phyloP scores from a whole-genome alignment of 176 grass and related monocot genomes.

The Thinopyrum elongatum region DNA sequence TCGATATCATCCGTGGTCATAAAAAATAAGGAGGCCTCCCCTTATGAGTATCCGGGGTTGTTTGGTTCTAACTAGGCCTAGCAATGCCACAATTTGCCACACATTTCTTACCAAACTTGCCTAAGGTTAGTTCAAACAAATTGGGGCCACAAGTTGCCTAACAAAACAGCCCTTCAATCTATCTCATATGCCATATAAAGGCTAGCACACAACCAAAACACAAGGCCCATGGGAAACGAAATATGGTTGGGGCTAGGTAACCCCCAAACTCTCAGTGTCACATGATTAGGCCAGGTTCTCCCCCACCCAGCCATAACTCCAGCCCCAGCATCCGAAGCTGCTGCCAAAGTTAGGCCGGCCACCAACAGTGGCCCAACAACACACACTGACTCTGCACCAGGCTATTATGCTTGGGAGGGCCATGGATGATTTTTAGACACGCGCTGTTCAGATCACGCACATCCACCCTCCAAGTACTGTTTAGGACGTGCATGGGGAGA shows the following conservation, averaged over 20 bases:
- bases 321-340: constrained; percentile 19
- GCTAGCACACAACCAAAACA: constrained; percentile 15
- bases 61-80: background rate
- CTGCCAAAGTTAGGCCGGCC: constrained; percentile 21
- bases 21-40: background rate
- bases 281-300: constrained; percentile 22
- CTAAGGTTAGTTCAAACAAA: background rate
- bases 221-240: constrained; percentile 11
- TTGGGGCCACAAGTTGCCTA: background rate
- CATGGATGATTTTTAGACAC: constrained; percentile 20
- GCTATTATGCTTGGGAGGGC: background rate
- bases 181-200: constrained; percentile 27
- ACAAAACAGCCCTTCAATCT: background rate
- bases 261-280: constrained; percentile 13
- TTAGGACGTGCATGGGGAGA: background rate
- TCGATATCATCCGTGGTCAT: background rate
- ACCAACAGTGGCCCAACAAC: constrained; percentile 28
- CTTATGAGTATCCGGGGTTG: background rate
- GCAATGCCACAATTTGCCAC: background rate
- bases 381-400: background rate
- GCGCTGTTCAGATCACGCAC: constrained; percentile 26
- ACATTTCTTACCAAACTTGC: background rate
- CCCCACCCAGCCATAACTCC: constrained; percentile 26
- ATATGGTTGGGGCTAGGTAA: constrained; percentile 19
- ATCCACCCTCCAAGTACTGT: background rate